Evolutionary conservation across 2,329 filamentous ascomycete species (phyloP).

Genomic region (Fusarium udum): DNA sequence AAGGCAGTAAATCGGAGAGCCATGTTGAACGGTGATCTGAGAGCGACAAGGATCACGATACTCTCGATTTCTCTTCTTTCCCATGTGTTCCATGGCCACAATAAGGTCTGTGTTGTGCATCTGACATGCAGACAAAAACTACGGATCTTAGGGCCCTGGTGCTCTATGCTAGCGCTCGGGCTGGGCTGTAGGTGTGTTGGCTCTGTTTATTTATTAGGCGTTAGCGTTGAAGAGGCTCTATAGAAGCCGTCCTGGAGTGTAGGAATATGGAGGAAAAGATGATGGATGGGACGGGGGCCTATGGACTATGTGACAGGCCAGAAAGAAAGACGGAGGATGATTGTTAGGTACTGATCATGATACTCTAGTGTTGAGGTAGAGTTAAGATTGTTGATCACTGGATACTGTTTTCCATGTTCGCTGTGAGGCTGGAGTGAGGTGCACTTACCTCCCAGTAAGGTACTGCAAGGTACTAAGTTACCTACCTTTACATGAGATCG

Average conservation of each 20-base stretch:
- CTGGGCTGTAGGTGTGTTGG: not conserved
- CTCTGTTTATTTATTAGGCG: not conserved
- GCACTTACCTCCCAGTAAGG: not conserved
- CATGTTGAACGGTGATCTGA: not conserved
- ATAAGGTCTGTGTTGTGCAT: slow-evolving; percentile 25
- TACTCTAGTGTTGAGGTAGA: not conserved
- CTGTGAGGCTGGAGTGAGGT: not conserved
- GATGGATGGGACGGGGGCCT: not conserved
- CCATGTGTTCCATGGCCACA: slow-evolving; percentile 1
- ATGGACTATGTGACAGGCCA: not conserved
- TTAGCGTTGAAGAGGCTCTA: not conserved
- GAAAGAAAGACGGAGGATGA: not conserved
- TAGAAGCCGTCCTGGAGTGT: not conserved
- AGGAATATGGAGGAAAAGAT: not conserved
- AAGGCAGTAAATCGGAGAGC: not conserved
- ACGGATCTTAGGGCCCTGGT: slow-evolving; percentile 2
- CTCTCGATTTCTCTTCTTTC: slow-evolving; percentile 8
- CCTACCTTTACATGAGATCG: not conserved
- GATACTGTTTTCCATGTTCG: not conserved
- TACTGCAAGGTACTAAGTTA: not conserved
- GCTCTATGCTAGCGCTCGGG: slow-evolving; percentile 17
- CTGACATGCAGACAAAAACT: slow-evolving; percentile 21
- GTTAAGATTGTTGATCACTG: not conserved
- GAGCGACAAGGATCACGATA: slow-evolving; percentile 14
- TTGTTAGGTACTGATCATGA: not conserved